phyloP scores from a whole-genome alignment of 1,284 basidiomycete species.

The Boletus calvinii region DNA sequence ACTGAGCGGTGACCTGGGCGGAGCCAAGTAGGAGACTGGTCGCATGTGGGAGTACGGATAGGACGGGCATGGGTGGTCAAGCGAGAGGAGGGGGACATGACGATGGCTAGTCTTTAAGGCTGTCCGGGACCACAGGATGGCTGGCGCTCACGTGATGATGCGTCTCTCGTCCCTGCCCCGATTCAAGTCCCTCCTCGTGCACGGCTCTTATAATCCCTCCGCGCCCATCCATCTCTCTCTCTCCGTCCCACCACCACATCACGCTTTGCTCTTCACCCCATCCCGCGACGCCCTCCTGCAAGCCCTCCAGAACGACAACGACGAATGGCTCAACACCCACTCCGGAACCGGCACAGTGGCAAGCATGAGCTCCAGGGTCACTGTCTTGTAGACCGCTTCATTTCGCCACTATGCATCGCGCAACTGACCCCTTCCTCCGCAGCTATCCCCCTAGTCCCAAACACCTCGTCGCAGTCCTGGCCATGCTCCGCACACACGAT shows the following conservation, averaged over 20 bases:
- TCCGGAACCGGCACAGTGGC: slow-evolving; percentile 46
- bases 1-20: slow-evolving; percentile 45
- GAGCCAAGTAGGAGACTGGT: slow-evolving; percentile 19
- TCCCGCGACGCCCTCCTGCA: slow-evolving; percentile 42
- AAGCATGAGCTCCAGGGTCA: slow-evolving; percentile 44
- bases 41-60: slow-evolving; percentile 16
- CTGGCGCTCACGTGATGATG: slow-evolving; percentile 22
- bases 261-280: slow-evolving; percentile 52
- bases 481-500: slow-evolving; percentile 45
- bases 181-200: slow-evolving; percentile 50
- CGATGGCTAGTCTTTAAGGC: slow-evolving; percentile 4
- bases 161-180: slow-evolving; percentile 39
- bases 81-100: neutral
- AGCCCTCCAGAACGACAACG: slow-evolving; percentile 48
- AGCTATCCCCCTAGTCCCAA: slow-evolving; percentile 67
- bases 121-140: slow-evolving; percentile 21
- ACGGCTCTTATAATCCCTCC: slow-evolving; percentile 53
- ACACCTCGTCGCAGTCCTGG: slow-evolving; percentile 57
- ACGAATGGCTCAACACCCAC: slow-evolving; percentile 51
- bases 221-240: slow-evolving; percentile 58
- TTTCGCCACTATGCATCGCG: slow-evolving; percentile 8
- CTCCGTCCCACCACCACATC: slow-evolving; percentile 41
- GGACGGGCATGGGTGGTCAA: slow-evolving; percentile 21
- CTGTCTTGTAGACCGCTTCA: slow-evolving; percentile 51
- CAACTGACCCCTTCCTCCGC: slow-evolving; percentile 12